Evolutionary conservation across 805 yeast genomes (phyloP), one percentile per base, ranked within the genome.

Genomic region (Candida oleophila): DNA sequence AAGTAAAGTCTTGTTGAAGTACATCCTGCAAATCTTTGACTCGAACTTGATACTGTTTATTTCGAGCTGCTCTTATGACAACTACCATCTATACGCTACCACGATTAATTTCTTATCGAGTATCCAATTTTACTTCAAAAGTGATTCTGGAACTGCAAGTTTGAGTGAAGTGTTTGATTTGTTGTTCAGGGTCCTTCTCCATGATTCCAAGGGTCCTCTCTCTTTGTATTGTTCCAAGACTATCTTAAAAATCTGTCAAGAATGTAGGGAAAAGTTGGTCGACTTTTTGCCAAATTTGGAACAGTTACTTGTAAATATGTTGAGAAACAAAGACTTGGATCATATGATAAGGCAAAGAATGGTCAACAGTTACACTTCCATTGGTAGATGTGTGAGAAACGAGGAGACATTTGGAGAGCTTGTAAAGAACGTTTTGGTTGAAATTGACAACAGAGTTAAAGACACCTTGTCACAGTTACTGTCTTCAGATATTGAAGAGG

Each of bases 331-430:
- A 0, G 48, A 57, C 0, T 62, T 76, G 12, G 80, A 73, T 45
- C 52, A 74, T 20, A 60, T 77, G 41, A 77, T 81, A 3, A 65
- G 87, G 51, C 83, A 82, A 55, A 69, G 87, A 48, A 69, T 87
- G 61, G 71, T 80, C 34, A 78, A 81, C 49, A 76, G 91, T 0
- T 78, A 81, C 56, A 76, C 85, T 3, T 82, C 83, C 15, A 80
- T 87, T 39, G 70, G 83, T 22, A 85, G 82, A 55, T 71, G 81
- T 20, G 62, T 77, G 22, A 68, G 71, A 22, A 71, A 78, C 40
- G 83, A 87, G 2, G 34, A 21, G 1, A 47, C 55, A 25, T 56
- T 65, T 33, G 66, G 66, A 8, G 50, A 55, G 14, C 50, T 59
- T 1, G 41, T 66, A 3, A 4, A 41, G 25, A 15, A 49, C 40